Conservation (phyloP, 495 filamentous ascomycete genomes). For the Xylaria palmicola region DNA sequence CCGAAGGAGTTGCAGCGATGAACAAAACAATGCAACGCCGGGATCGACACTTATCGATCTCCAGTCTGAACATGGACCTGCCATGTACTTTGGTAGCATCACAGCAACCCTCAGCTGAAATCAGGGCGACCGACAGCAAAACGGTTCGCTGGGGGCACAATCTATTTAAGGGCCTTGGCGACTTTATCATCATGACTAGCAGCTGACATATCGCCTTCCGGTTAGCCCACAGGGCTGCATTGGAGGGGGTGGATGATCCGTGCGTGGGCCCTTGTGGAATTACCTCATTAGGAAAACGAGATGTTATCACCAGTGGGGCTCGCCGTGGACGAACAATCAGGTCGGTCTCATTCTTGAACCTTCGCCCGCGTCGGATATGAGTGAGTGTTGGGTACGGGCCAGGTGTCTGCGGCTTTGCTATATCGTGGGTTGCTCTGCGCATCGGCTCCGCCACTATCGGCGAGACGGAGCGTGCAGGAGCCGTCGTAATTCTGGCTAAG, state of each 20-base stretch:
- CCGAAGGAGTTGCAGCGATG: too few species aligned
- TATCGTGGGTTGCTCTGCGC: neutral
- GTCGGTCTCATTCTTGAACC: neutral
- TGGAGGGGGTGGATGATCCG: slow-evolving; percentile 8
- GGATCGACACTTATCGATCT: neutral
- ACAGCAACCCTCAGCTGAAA: slow-evolving; percentile 6
- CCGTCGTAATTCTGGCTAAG: neutral
- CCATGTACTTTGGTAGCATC: neutral
- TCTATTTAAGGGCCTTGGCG: slow-evolving; percentile 3
- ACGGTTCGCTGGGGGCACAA: neutral
- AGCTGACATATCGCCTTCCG: slow-evolving; percentile 9
- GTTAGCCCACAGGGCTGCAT: slow-evolving; percentile 5
- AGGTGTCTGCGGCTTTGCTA: neutral
- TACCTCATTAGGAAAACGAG: slow-evolving; percentile 14
- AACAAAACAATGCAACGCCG: neutral
- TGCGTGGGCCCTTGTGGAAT: neutral
- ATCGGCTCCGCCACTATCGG: slow-evolving; percentile 4
- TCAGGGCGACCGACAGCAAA: slow-evolving; percentile 8
- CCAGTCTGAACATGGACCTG: too few species aligned
- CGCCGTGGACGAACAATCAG: neutral
- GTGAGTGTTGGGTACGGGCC: too few species aligned
- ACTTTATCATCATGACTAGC: slow-evolving; percentile 13
- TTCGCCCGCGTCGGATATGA: neutral
- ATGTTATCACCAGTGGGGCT: neutral
- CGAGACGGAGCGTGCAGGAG: neutral